phyloP scores from a whole-genome alignment of 2,329 filamentous ascomycete genomes.

The Truncatella angustata region DNA sequence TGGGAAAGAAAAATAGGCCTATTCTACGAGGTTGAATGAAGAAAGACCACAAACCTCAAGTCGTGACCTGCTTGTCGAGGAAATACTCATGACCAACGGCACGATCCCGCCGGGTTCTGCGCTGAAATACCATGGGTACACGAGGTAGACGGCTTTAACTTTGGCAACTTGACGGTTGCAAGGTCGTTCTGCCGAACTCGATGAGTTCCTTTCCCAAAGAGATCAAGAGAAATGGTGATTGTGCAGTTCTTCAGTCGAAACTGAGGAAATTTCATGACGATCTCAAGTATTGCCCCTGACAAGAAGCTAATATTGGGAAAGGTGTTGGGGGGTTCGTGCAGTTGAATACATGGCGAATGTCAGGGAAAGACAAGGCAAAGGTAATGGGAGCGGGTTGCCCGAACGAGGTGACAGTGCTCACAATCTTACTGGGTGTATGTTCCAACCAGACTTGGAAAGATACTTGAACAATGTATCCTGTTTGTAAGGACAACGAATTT shows the following conservation, averaged over 20 bases:
- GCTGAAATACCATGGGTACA: not conserved
- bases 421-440: no score
- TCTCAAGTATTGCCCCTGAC: not conserved
- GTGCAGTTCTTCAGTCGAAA: not conserved
- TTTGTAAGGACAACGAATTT: no score
- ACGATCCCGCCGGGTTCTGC: not conserved
- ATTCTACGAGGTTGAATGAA: not conserved
- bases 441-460: no score
- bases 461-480: no score
- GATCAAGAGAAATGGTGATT: not conserved
- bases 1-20: not conserved
- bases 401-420: no score
- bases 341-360: no score
- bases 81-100: no score
- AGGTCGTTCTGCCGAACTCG: not conserved
- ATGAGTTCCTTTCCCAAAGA: conserved; percentile 2
- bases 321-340: not conserved
- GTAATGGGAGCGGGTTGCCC: no score
- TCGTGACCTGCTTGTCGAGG: not conserved
- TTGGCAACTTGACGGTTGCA: not conserved
- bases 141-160: not conserved
- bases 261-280: conserved; percentile 1
- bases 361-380: not conserved
- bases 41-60: not conserved
- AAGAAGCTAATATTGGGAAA: not conserved